These are phyloP conservation scores for Sarocladium brachiariae DNA, from an alignment of 2,329 filamentous ascomycete species.

Conservation along the genomic window DNA sequence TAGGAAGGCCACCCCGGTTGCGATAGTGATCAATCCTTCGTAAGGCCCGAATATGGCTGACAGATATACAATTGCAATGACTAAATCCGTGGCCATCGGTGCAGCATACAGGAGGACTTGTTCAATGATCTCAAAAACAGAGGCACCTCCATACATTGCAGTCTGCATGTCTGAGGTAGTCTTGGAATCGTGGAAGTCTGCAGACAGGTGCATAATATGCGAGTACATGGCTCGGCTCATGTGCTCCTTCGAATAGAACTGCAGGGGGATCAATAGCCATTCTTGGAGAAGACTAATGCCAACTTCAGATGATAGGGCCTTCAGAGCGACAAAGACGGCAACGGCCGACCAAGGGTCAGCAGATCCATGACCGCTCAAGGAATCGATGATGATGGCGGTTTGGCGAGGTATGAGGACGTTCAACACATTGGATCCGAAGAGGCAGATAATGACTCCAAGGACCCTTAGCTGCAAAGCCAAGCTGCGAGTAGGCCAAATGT, in stretches of 20 bases:
- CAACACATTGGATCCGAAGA: slow-evolving; percentile 64
- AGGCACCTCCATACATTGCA: slow-evolving; percentile 47
- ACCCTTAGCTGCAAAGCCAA: slow-evolving; percentile 61
- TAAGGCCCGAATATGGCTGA: slow-evolving; percentile 53
- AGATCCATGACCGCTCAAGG: slow-evolving; percentile 45
- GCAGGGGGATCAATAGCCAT: slow-evolving; percentile 52
- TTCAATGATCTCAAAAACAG: slow-evolving; percentile 50
- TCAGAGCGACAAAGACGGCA: slow-evolving; percentile 42
- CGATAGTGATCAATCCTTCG: slow-evolving; percentile 55
- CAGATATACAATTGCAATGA: slow-evolving; percentile 53
- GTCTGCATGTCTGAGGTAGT: slow-evolving; percentile 52
- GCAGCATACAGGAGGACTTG: slow-evolving; percentile 50
- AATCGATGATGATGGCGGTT: slow-evolving; percentile 71
- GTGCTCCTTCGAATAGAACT: slow-evolving; percentile 48
- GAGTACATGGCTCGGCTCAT: slow-evolving; percentile 49
- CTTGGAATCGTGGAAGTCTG: slow-evolving; percentile 55
- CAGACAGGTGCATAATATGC: slow-evolving; percentile 53
- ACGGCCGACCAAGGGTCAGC: slow-evolving; percentile 47
- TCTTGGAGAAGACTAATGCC: slow-evolving; percentile 47
- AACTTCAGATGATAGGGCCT: slow-evolving; percentile 46
- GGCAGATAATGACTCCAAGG: slow-evolving; percentile 57
- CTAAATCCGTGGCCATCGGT: slow-evolving; percentile 54
- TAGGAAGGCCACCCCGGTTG: slow-evolving; percentile 50
- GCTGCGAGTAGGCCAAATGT: slow-evolving; percentile 68
- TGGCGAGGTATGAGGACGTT: slow-evolving; percentile 76